phyloP scores from a whole-genome alignment of 2,329 filamentous ascomycete species.

The Gyromitra esculenta region DNA sequence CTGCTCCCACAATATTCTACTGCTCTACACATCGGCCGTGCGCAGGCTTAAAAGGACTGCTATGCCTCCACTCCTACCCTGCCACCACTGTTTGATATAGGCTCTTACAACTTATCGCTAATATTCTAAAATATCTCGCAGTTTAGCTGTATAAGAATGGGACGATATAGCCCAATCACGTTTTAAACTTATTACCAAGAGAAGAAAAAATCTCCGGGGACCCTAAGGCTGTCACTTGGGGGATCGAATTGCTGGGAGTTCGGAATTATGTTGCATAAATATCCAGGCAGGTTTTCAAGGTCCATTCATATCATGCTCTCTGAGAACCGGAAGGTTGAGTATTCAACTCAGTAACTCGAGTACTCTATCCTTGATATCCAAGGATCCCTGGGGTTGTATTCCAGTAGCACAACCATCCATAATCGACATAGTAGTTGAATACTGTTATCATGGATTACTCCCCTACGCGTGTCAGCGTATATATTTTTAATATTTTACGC shows the following conservation, averaged over 20 bases:
- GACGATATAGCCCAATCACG: too few relatives aligned
- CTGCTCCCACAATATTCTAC: neutral
- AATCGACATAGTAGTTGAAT: too few relatives aligned
- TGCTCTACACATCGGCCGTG: neutral
- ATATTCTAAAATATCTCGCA: neutral
- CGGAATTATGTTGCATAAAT: neutral
- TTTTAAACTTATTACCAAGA: too few relatives aligned
- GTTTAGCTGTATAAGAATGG: too few relatives aligned
- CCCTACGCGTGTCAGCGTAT: too few relatives aligned
- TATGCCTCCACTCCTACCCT: neutral
- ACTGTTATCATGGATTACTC: too few relatives aligned
- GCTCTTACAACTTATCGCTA: neutral
- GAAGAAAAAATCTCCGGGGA: too few relatives aligned
- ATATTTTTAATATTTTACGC: too few relatives aligned
- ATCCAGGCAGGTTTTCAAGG: neutral
- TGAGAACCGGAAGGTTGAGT: neutral
- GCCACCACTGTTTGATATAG: neutral
- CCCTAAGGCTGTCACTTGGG: neutral
- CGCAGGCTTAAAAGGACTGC: neutral
- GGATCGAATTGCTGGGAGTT: neutral
- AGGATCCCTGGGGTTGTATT: too few relatives aligned
- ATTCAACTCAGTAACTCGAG: neutral
- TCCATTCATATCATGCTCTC: neutral
- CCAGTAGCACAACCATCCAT: too few relatives aligned
- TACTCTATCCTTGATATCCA: neutral